phyloP scores from a whole-genome alignment of 2,329 filamentous ascomycete genomes.

The Didymella pomorum region DNA sequence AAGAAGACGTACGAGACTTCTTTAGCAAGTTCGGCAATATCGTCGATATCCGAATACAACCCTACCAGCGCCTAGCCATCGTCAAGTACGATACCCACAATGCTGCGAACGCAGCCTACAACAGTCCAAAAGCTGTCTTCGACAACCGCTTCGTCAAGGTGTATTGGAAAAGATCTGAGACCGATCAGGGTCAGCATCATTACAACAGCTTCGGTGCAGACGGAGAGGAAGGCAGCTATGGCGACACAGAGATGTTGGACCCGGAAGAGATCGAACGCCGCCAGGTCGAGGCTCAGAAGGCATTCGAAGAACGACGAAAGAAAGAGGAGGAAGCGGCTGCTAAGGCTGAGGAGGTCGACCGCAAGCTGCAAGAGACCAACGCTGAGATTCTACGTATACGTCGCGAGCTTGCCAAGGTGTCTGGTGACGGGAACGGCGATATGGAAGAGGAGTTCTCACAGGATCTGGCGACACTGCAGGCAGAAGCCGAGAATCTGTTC shows the following conservation, averaged over 20 bases:
- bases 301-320: conserved; percentile 70
- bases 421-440: conserved; percentile 29
- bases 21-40: conserved; percentile 77
- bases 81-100: conserved; percentile 73
- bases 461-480: conserved; percentile 36
- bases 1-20: conserved; percentile 71
- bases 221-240: conserved; percentile 29
- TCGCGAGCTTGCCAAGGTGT: conserved; percentile 66
- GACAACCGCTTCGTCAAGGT: conserved; percentile 88
- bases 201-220: conserved; percentile 21
- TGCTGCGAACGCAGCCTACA: conserved; percentile 73
- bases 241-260: conserved; percentile 65
- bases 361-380: conserved; percentile 68
- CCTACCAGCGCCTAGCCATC: conserved; percentile 71
- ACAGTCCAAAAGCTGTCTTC: conserved; percentile 81
- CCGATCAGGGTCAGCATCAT: conserved; percentile 7
- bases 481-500: conserved; percentile 69
- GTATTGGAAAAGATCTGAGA: conserved; percentile 71
- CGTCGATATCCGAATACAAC: conserved; percentile 69
- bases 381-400: conserved; percentile 70
- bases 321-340: conserved; percentile 70
- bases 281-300: conserved; percentile 76
- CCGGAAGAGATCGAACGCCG: conserved; percentile 72
- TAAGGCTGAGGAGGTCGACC: conserved; percentile 70
- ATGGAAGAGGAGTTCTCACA: conserved; percentile 26